Percentiles rank a stretch among this genome's conserved stretches.
phyloP scores from a whole-genome alignment of 495 filamentous ascomycete genomes.

The Aspergillus bridgeri region DNA sequence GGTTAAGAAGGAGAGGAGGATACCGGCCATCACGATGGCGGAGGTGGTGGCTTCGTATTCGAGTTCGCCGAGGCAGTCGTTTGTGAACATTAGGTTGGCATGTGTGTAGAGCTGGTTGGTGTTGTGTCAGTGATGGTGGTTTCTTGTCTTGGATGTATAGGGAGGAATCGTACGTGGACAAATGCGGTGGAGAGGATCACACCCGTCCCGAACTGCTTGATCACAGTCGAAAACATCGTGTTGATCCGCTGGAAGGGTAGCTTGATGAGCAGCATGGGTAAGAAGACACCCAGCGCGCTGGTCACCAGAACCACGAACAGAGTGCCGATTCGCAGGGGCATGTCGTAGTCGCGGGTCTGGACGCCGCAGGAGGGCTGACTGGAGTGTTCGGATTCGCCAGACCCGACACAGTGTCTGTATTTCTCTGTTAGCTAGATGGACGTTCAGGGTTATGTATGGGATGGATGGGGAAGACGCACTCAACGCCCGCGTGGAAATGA shows the following conservation, averaged over 20 bases:
- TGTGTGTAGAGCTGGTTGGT: constrained; percentile 56
- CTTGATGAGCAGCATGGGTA: constrained; percentile 37
- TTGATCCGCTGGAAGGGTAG: constrained; percentile 32
- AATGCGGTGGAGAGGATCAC: constrained; percentile 71
- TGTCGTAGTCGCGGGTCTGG: constrained; percentile 53
- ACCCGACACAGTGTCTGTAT: constrained; percentile 47
- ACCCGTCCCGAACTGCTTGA: constrained; percentile 73
- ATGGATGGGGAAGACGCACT: constrained; percentile 36
- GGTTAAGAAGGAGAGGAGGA: constrained; percentile 59
- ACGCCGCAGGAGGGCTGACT: constrained; percentile 35
- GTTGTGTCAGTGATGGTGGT: constrained; percentile 2
- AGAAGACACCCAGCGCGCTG: constrained; percentile 44
- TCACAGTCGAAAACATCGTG: constrained; percentile 41
- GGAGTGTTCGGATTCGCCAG: constrained; percentile 28
- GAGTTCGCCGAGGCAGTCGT: constrained; percentile 59
- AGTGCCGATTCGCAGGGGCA: constrained; percentile 55
- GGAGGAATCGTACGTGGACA: constrained; percentile 52
- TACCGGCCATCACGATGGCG: constrained; percentile 61
- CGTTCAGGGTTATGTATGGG: too few relatives aligned
- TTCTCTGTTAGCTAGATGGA: constrained; percentile 4
- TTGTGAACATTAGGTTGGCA: constrained; percentile 58
- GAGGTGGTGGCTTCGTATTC: constrained; percentile 58
- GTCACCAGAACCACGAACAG: constrained; percentile 58
- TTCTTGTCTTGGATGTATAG: not conserved
- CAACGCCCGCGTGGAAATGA: constrained; percentile 65